Percentiles rank a stretch among this genome's conserved stretches.
These are phyloP conservation scores for Eucalyptus tenuipes DNA, from an alignment of 345 rosid species.

Conservation along the genomic window DNA sequence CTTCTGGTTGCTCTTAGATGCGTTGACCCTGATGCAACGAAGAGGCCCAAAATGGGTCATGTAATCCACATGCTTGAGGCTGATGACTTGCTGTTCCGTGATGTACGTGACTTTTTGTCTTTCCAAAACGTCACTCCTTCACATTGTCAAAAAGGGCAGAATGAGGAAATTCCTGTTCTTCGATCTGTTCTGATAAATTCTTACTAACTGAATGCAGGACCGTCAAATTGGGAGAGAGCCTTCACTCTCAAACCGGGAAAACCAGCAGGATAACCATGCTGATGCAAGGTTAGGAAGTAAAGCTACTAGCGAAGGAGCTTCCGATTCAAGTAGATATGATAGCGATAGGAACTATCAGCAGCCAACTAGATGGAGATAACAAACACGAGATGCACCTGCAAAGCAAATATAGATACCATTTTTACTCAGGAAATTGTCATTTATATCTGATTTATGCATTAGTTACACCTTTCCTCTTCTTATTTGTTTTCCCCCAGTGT, in stretches of 20 bases:
- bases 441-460: not conserved
- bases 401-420: conserved; percentile 23
- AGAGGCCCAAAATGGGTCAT: conserved; percentile 96
- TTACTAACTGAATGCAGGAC: conserved; percentile 15
- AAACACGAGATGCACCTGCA: not conserved
- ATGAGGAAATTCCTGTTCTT: not conserved
- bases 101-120: conserved; percentile 30
- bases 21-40: conserved; percentile 92
- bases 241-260: conserved; percentile 5
- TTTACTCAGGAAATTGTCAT: not conserved
- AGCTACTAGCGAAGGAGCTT: conserved; percentile 16
- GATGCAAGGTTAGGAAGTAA: conserved; percentile 12
- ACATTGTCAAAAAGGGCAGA: not conserved
- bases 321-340: conserved; percentile 32
- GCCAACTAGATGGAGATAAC: conserved; percentile 31
- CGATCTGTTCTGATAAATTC: not conserved
- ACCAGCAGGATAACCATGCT: conserved; percentile 5
- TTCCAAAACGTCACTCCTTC: not conserved
- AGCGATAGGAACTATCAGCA: conserved; percentile 19
- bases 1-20: conserved; percentile 82
- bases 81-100: conserved; percentile 68
- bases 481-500: not conserved
- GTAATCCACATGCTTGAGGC: conserved; percentile 99
- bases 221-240: conserved; percentile 27
- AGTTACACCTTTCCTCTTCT: not conserved